These are phyloP conservation scores for Citrus glauca DNA, from an alignment of 345 rosid species.

Conservation along the genomic window DNA sequence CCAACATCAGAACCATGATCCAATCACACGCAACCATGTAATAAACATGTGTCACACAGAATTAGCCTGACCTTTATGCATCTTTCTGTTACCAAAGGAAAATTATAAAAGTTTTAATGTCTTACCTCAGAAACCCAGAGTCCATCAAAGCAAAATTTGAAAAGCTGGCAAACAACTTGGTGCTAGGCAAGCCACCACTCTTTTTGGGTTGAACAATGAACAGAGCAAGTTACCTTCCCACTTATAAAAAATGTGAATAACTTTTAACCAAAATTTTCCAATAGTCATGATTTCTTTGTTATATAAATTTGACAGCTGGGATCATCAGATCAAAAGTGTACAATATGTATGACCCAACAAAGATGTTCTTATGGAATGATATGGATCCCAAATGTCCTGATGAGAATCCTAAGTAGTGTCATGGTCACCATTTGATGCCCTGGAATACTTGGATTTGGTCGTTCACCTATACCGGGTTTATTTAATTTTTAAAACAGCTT, in stretches of 20 bases:
- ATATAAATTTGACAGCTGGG: neutral
- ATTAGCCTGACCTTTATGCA: neutral
- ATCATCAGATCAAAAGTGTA: neutral
- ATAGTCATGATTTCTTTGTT: neutral
- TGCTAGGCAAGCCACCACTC: neutral
- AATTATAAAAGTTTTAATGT: neutral
- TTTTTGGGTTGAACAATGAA: neutral
- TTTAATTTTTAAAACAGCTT: neutral
- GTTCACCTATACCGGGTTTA: neutral
- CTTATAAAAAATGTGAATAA: neutral
- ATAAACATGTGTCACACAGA: neutral
- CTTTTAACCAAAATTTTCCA: neutral
- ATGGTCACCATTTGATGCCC: neutral
- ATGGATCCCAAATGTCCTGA: neutral
- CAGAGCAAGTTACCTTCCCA: neutral
- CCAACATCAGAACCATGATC: neutral
- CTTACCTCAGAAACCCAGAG: conserved; percentile 1
- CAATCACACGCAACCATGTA: neutral
- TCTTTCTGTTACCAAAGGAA: neutral
- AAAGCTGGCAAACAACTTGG: neutral
- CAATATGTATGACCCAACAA: neutral
- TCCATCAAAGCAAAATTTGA: neutral
- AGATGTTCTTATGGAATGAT: neutral
- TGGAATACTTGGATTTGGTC: neutral
- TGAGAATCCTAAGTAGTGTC: neutral